These are phyloP conservation scores for Pythium volutum DNA, from an alignment of 352 stramenopile genomes.

Conservation along the genomic window DNA sequence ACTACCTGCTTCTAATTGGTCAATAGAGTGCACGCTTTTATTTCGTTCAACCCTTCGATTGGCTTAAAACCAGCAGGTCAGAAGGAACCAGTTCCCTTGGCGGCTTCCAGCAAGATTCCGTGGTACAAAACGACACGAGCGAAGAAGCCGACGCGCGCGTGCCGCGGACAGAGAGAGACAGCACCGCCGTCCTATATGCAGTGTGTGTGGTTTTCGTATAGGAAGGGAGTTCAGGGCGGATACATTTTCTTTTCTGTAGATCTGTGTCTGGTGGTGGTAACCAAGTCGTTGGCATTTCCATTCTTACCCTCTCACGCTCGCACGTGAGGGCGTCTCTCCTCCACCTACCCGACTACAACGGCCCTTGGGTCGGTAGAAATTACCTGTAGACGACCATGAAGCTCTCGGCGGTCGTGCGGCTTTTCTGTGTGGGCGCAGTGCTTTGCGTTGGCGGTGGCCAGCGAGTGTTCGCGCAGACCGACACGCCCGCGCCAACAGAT, in stretches of 20 bases:
- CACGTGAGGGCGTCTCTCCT: conserved; percentile 16
- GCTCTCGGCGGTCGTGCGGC: not conserved
- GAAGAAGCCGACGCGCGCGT: not conserved
- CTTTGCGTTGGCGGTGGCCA: not conserved
- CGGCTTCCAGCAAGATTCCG: conserved; percentile 3
- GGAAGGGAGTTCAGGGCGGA: not conserved
- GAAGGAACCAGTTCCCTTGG: not conserved
- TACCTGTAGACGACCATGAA: not conserved
- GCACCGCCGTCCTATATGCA: not conserved
- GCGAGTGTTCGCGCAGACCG: conserved; percentile 5
- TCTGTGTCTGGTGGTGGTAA: not conserved
- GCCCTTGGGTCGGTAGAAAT: not conserved
- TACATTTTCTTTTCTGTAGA: conserved; percentile 3
- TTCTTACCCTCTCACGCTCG: conserved; percentile 21
- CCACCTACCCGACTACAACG: not conserved
- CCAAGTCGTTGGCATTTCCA: conserved; percentile 8
- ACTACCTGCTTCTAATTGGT: not conserved
- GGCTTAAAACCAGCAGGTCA: not conserved
- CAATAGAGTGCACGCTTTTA: not conserved
- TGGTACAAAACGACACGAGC: not conserved
- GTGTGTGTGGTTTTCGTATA: not conserved
- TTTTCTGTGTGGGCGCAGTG: conserved; percentile 5
- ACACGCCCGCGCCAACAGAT: not conserved
- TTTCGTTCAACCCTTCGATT: too few relatives aligned
- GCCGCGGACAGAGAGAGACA: not conserved